Conservation (phyloP, 306 rosid genomes). For the Casuarina equisetifolia region DNA sequence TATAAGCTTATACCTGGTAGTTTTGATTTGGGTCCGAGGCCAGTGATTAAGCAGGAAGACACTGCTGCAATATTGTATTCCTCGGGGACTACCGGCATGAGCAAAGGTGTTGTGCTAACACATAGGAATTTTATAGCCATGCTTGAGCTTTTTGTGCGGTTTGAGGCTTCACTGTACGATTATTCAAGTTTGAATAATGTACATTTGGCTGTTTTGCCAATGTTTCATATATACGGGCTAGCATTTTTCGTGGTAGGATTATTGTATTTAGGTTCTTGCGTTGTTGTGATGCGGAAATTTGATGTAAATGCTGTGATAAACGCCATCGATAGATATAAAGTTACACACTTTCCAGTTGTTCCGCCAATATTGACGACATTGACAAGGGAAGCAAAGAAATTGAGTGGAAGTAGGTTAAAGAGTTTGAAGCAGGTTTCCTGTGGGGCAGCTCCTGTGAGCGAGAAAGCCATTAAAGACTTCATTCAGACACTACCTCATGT, state of each 20-base stretch:
- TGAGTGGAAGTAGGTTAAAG: constrained; percentile 33
- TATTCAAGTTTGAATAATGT: constrained; percentile 47
- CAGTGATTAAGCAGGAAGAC: constrained; percentile 69
- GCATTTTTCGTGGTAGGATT: constrained; percentile 59
- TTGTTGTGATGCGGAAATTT: constrained; percentile 68
- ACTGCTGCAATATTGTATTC: constrained; percentile 72
- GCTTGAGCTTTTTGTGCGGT: constrained; percentile 64
- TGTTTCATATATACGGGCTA: constrained; percentile 80
- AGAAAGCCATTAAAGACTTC: constrained; percentile 45
- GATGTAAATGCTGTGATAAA: constrained; percentile 44
- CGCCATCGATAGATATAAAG: constrained; percentile 55
- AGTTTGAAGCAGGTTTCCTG: constrained; percentile 76
- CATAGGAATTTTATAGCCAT: constrained; percentile 62
- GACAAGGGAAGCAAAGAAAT: constrained; percentile 38
- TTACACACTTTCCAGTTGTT: constrained; percentile 74
- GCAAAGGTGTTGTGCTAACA: constrained; percentile 78
- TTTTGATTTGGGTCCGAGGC: constrained; percentile 40
- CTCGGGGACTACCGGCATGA: constrained; percentile 79
- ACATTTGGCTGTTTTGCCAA: constrained; percentile 66
- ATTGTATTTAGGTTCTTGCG: constrained; percentile 66
- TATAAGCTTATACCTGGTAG: constrained; percentile 37
- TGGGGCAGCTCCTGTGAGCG: constrained; percentile 71
- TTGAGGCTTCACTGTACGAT: constrained; percentile 78
- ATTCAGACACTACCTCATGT: constrained; percentile 50
- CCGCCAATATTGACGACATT: constrained; percentile 65